Percentiles rank a stretch among this genome's conserved stretches.
Evolutionary conservation across 345 rosid genomes (phyloP).

Genomic region (Citrus hindsii): DNA sequence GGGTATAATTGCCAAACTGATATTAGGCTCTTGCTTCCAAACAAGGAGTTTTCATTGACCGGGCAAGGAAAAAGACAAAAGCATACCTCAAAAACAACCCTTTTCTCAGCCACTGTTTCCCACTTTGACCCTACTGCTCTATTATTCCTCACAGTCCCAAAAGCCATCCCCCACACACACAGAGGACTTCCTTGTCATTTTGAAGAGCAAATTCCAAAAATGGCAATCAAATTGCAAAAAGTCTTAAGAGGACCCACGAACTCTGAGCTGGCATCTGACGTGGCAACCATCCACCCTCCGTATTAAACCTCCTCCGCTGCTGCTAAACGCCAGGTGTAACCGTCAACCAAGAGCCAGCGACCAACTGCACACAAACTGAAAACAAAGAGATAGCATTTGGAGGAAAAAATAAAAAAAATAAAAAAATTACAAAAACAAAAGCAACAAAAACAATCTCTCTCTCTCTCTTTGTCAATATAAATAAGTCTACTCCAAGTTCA

Average conservation of each 20-base stretch:
- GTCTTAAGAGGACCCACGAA: neutral
- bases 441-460: constrained; percentile 1
- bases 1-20: constrained; percentile 20
- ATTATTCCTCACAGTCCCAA: no score
- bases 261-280: constrained; percentile 22
- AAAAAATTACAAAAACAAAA: constrained; percentile 9
- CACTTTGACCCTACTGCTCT: constrained; percentile 35
- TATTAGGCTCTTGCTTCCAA: neutral
- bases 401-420: neutral
- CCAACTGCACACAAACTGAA: constrained; percentile 16
- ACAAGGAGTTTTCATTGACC: constrained; percentile 28
- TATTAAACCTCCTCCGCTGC: neutral
- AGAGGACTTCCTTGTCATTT: constrained; percentile 21
- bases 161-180: no score
- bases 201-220: neutral
- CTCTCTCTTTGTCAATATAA: constrained; percentile 22
- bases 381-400: neutral
- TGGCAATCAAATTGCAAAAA: neutral
- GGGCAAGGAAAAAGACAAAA: constrained; percentile 44
- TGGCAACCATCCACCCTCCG: constrained; percentile 8
- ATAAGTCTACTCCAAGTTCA: constrained; percentile 39
- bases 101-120: constrained; percentile 34
- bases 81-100: constrained; percentile 31
- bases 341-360: constrained; percentile 40
- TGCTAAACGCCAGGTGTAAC: constrained; percentile 38